phyloP scores from a whole-genome alignment of 2,329 filamentous ascomycete genomes.

The Aureobasidium pullulans region DNA sequence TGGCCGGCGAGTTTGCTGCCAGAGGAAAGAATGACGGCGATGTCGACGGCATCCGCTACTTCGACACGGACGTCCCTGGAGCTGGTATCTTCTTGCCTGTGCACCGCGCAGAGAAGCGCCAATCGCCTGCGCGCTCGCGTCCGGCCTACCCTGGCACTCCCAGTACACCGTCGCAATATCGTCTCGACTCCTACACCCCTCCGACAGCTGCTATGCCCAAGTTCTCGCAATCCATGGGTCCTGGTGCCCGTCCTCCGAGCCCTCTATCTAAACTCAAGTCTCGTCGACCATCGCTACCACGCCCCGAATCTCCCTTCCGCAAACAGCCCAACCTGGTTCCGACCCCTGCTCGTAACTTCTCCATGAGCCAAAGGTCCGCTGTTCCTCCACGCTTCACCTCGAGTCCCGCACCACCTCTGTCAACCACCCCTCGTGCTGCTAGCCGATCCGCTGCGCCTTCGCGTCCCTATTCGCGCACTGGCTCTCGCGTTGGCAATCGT shows the following conservation, averaged over 20 bases:
- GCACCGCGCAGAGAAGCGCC: constrained; percentile 66
- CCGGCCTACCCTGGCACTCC: constrained; percentile 59
- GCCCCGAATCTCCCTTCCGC: constrained; percentile 78
- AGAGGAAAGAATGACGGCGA: constrained; percentile 94
- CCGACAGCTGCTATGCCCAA: constrained; percentile 59
- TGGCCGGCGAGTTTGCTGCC: constrained; percentile 69
- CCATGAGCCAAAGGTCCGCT: constrained; percentile 42
- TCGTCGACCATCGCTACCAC: constrained; percentile 65
- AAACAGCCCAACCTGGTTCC: constrained; percentile 48
- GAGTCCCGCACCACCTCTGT: constrained; percentile 53
- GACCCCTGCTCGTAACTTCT: constrained; percentile 53
- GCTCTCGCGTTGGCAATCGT: constrained; percentile 39
- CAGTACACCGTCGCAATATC: constrained; percentile 54
- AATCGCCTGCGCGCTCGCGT: constrained; percentile 47
- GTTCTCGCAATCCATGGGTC: constrained; percentile 83
- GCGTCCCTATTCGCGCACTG: constrained; percentile 41
- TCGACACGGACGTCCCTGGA: constrained; percentile 67
- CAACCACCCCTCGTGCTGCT: constrained; percentile 32
- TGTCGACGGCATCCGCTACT: constrained; percentile 78
- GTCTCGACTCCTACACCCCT: constrained; percentile 41
- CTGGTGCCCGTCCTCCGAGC: constrained; percentile 59
- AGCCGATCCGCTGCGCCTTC: constrained; percentile 40
- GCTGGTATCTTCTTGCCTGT: constrained; percentile 91
- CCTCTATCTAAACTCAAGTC: constrained; percentile 62
- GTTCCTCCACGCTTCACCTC: constrained; percentile 52